Percentiles rank a stretch among this genome's conserved stretches.
phyloP scores from a whole-genome alignment of 768 basidiomycete species.

The Termitomyces sp. region DNA sequence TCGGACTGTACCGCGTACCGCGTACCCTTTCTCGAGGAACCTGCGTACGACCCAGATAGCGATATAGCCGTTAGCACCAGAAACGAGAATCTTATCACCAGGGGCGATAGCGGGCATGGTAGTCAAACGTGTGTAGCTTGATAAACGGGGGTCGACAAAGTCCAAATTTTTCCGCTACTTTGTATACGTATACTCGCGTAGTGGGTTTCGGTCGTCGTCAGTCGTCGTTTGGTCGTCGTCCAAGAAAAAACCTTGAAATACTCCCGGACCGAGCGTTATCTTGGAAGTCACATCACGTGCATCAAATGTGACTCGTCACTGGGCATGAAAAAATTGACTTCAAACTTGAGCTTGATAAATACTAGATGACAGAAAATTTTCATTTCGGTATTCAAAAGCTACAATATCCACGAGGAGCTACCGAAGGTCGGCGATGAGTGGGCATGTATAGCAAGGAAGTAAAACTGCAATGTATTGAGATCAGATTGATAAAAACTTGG shows the following conservation, averaged over 20 bases:
- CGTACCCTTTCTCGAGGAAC: conserved; percentile 28
- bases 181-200: too few species aligned
- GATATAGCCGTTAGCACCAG: conserved; percentile 31
- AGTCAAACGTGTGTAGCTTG: neutral
- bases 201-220: neutral
- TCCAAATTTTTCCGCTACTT: neutral
- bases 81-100: conserved; percentile 26
- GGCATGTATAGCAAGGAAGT: neutral
- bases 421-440: neutral
- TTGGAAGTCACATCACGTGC: neutral
- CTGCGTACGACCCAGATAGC: conserved; percentile 28
- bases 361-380: neutral
- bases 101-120: conserved; percentile 22
- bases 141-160: neutral
- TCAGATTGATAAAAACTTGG: neutral
- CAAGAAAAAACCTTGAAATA: too few species aligned
- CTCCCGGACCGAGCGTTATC: neutral
- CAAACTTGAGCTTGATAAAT: too few species aligned
- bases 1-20: conserved; percentile 28
- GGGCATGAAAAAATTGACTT: too few species aligned
- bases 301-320: neutral
- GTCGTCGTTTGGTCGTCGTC: too few species aligned
- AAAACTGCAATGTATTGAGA: too few species aligned
- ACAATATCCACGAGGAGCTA: neutral
- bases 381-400: too few species aligned